Conservation (phyloP, 1,139 yeast species). For the Protomyces inundatus region DNA sequence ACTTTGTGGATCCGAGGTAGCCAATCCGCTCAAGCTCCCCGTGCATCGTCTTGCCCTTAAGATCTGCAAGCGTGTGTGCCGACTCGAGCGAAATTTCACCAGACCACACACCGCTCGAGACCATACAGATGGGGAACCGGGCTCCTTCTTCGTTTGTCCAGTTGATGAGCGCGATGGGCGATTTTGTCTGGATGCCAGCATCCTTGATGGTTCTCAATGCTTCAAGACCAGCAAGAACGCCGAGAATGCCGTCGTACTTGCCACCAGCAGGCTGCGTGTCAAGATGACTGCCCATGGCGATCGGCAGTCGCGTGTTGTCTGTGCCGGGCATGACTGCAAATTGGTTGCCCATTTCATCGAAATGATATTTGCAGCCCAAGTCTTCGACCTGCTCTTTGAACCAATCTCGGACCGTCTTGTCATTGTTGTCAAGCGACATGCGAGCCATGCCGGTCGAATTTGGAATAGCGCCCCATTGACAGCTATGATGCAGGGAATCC, state of each 20-base stretch:
- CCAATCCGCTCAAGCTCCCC: constrained; percentile 59
- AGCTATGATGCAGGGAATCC: background rate
- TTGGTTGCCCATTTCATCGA: constrained; percentile 64
- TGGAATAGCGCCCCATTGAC: background rate
- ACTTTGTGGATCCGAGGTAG: constrained; percentile 51
- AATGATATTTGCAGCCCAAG: constrained; percentile 54
- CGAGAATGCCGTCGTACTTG: constrained; percentile 65
- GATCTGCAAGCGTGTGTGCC: constrained; percentile 50
- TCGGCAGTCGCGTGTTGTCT: constrained; percentile 48
- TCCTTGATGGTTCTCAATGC: constrained; percentile 61
- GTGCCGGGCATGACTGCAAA: constrained; percentile 61
- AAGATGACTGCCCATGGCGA: constrained; percentile 67
- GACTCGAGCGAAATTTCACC: constrained; percentile 47
- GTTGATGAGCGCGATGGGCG: constrained; percentile 58
- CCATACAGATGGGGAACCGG: constrained; percentile 60
- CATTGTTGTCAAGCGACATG: background rate
- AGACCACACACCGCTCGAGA: constrained; percentile 66
- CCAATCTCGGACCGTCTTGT: constrained; percentile 57
- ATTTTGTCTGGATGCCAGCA: constrained; percentile 53
- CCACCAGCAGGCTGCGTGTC: constrained; percentile 82
- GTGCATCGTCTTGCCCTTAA: constrained; percentile 53
- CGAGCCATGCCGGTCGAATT: background rate
- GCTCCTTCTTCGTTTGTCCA: constrained; percentile 84
- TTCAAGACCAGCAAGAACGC: constrained; percentile 64
- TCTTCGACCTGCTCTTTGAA: constrained; percentile 49